Percentiles rank a stretch among this genome's conserved stretches.
These are phyloP conservation scores for Penicillium coffeae DNA, from an alignment of 495 filamentous ascomycete genomes.

Conservation along the genomic window DNA sequence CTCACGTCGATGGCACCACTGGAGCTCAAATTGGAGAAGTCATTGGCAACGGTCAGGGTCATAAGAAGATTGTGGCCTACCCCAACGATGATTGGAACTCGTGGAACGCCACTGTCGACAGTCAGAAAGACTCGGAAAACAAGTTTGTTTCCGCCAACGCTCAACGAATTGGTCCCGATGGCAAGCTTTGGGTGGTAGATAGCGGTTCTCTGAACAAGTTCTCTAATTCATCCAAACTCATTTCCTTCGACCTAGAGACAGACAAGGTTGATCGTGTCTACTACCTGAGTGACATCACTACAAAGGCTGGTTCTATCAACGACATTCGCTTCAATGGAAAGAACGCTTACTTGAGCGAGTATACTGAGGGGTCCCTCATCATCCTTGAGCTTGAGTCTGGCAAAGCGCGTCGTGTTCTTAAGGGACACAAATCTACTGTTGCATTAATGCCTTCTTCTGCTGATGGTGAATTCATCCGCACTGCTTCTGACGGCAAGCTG, in stretches of 20 bases:
- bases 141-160: slow-evolving; percentile 1
- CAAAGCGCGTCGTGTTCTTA: not conserved
- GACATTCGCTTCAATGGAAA: slow-evolving; percentile 8
- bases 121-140: not conserved
- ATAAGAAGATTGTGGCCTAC: not conserved
- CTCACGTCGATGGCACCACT: not conserved
- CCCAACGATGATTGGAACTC: slow-evolving; percentile 9
- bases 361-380: slow-evolving; percentile 1
- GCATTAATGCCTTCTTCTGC: not conserved
- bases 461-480: not conserved
- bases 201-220: not conserved
- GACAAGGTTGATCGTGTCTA: slow-evolving; percentile 2
- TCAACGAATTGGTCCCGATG: slow-evolving; percentile 6
- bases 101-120: slow-evolving; percentile 2
- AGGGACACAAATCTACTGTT: not conserved
- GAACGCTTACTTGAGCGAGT: slow-evolving; percentile 6
- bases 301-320: not conserved
- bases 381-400: slow-evolving; percentile 6
- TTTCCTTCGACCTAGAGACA: slow-evolving; percentile 3
- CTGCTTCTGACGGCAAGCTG: not conserved
- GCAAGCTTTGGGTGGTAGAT: slow-evolving; percentile 3
- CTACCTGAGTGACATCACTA: not conserved
- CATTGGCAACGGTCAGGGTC: no score
- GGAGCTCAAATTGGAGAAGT: slow-evolving; percentile 5
- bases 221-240: slow-evolving; percentile 2